phyloP scores from a whole-genome alignment of 768 basidiomycete species.

The Pholiota conissans region DNA sequence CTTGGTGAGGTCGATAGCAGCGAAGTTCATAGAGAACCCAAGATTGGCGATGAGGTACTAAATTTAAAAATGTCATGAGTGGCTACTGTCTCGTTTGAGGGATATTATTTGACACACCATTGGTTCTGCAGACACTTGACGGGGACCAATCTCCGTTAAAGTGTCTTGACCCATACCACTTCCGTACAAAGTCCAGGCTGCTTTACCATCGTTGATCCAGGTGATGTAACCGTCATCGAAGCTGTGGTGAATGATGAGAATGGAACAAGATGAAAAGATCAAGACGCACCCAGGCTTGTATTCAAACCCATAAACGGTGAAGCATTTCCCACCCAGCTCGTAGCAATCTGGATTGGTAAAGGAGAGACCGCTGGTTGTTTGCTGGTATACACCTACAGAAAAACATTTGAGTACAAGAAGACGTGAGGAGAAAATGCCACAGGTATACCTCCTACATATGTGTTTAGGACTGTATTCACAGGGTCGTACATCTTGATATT shows the following conservation, averaged over 20 bases:
- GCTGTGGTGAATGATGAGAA: slow-evolving; percentile 6
- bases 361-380: slow-evolving; percentile 70
- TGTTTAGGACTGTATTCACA: slow-evolving; percentile 46
- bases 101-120: slow-evolving; percentile 48
- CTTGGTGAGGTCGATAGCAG: slow-evolving; percentile 56
- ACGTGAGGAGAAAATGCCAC: no score
- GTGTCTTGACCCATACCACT: slow-evolving; percentile 54
- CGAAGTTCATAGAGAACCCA: slow-evolving; percentile 77
- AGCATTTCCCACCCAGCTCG: slow-evolving; percentile 34
- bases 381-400: slow-evolving; percentile 55
- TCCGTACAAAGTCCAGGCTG: slow-evolving; percentile 65
- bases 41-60: slow-evolving; percentile 60
- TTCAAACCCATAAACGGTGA: slow-evolving; percentile 44
- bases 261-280: background rate
- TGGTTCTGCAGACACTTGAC: slow-evolving; percentile 74
- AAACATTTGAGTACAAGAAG: slow-evolving; percentile 14
- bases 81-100: background rate
- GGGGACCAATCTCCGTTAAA: slow-evolving; percentile 51
- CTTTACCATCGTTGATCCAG: slow-evolving; percentile 67
- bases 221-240: slow-evolving; percentile 55
- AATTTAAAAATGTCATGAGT: background rate
- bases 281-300: slow-evolving; percentile 45
- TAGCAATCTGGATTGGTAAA: slow-evolving; percentile 68
- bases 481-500: slow-evolving; percentile 52
- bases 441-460: slow-evolving; percentile 57